Base-by-base conservation (phyloP, 2,329 filamentous ascomycete genomes). In the Epichloe amarillans region DNA sequence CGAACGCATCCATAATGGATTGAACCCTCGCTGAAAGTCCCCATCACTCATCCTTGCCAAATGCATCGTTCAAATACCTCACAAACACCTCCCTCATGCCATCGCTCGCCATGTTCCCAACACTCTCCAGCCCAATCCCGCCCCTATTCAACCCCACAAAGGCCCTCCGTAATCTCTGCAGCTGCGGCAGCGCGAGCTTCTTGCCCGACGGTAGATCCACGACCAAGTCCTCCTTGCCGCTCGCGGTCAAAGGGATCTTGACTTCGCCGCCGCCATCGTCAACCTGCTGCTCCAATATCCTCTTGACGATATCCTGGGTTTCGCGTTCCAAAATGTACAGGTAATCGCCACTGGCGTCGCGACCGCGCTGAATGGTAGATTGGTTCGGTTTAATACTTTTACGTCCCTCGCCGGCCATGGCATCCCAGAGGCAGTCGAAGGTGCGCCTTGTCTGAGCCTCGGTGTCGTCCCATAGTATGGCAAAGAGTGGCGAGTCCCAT, bases 401-500 rank as follows among this genome's bases (percentile, higher is more conserved):
- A 52, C 75, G 72, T 4, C 69, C 70, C 57, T 76, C 80, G 59
- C 72, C 85, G 1, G 75, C 84, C 52, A 93, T 69, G 2, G 82
- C 77, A 41, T 90, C 84, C 87, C 86, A 93, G 51, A 93, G 76
- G 51, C 75, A 73, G 46, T 83, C 79, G 54, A 81, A 84, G 2
- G 76, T 74, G 53, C 69, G 65, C 35, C 58, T 65, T 10, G 74
- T 63, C 60, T 81, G 80, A n/a, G 75, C 76, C 52, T 75, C 74
- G 51, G 77, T 76, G 62, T 94, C 88, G 43, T 89, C 83, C 74
- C 83, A 86, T 11, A 88, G 75, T 0, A 93, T 74, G 4, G 84
- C 84, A 66, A 91, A 93, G 2, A 93, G 74, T 1, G 88, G 87
- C 50, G 83, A 85, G 64, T 94, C 87, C 88, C 88, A 94, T 42